Base-by-base conservation (phyloP, 2,329 filamentous ascomycete genomes). In the Talaromyces sp. region DNA sequence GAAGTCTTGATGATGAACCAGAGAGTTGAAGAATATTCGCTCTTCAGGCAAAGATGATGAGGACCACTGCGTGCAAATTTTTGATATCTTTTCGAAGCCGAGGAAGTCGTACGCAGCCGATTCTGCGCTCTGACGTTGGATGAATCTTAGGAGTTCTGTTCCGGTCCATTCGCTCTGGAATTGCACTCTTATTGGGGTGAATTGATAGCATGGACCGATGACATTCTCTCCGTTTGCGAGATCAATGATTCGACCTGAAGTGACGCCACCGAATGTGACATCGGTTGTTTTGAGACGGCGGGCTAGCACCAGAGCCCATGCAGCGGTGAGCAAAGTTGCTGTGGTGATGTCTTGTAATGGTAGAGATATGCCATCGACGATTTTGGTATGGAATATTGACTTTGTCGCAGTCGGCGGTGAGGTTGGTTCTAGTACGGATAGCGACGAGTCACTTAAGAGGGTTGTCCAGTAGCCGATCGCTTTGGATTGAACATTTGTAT, bases 241-340 rank as follows among this genome's bases (percentile, higher is more conserved):
- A 48, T 90, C 88, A 9, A 87, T 87, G 64, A 95, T 91, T 14
- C 94, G 85, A 16, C 93, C 93, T 0, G 92, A 93, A 13, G 97
- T 81, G 0, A 97, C 89, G 0, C 91, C 85, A 0, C 93, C 93
- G 72, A 95, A 97, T 0, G 87, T 84, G 2, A 96, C 85, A 68
- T 97, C 93, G 0, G 95, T 82, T 0, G 84, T 85, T 3, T 82
- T 78, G 1, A 85, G 82, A 54, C 86, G 82, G 0, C 85, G 83
- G 1, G 91, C 87, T 1, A 96, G 82, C 0, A 90, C 81, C 2
- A 90, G 79, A 0, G 90, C 85, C 88, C 92, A 97, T 0, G 86
- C 86, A 0, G 87, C 86, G 0, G 85, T 87, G 1, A 87, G 86
- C 0, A 89, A 75, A 0, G 83, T 87, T 1, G 87, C 86, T 6